phyloP scores from a whole-genome alignment of 495 filamentous ascomycete genomes.

The Hypoxylon fuscum region DNA sequence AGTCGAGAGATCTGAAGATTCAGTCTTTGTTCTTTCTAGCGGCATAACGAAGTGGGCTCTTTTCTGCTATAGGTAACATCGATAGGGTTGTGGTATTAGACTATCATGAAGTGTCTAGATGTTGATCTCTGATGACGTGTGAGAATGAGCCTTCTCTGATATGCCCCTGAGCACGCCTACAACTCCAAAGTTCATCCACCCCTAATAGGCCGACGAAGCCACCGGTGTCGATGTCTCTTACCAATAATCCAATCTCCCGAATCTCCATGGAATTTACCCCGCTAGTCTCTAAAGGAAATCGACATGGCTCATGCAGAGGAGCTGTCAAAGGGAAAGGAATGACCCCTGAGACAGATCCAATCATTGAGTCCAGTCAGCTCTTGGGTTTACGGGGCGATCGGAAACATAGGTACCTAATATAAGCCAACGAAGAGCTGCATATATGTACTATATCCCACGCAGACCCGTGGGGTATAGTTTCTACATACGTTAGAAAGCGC shows the following conservation, averaged over 20 bases:
- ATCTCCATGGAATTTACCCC: too few relatives aligned
- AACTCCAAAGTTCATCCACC: not conserved
- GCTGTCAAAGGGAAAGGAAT: not conserved
- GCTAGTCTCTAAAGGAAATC: not conserved
- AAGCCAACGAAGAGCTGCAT: not conserved
- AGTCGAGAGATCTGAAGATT: too few relatives aligned
- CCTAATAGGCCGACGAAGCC: too few relatives aligned
- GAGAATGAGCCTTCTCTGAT: not conserved
- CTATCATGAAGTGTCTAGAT: not conserved
- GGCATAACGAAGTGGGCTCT: not conserved
- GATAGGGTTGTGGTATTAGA: not conserved
- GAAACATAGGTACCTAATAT: not conserved
- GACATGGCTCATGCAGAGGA: not conserved
- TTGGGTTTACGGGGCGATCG: conserved; percentile 1
- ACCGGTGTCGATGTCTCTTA: too few relatives aligned
- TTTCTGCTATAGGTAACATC: not conserved
- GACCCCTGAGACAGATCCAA: not conserved
- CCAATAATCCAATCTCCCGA: not conserved
- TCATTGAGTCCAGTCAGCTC: not conserved
- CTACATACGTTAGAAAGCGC: not conserved
- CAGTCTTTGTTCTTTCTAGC: not conserved
- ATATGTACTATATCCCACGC: conserved; percentile 14
- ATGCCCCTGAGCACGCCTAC: not conserved
- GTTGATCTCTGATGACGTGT: not conserved
- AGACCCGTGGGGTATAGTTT: conserved; percentile 11